Evolutionary conservation across 2,329 filamentous ascomycete species (phyloP), one percentile per base, ranked within the genome.

Genomic region (Diaporthe citriasiana): DNA sequence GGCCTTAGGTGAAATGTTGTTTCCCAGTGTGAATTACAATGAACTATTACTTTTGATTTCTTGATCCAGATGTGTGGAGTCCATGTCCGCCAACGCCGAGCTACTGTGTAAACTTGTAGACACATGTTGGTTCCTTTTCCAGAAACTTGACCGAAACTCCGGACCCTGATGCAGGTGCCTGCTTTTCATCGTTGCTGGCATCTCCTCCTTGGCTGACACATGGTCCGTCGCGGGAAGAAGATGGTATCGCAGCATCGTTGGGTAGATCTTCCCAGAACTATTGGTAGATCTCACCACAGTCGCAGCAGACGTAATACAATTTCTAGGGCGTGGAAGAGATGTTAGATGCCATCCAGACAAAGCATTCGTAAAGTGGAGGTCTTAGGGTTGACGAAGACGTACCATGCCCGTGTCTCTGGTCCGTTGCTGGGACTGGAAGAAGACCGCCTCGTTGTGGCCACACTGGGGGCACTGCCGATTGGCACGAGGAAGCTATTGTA

Each of bases 341-440:
- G 42, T 57, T 30, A 65, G 47, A 55, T 10, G 25, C 42, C 13
- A 30, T 35, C 15, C 9, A 74, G n/a, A 27, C n/a, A 56, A 53
- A 38, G 9, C 9, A 30, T 10, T 30, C 15, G 22, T 13, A 72
- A 35, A 55, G 40, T 10, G 9, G 3, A 7, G 60, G 19, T 35
- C 9, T 12, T 30, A 35, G 45, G 10, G n/a, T 15, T n/a, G 42
- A 4, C 15, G 4, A 65, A 55, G 33, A 73, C 93, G 88, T 85
- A 98, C 97, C 97, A 99, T 99, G 86, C 97, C 97, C 57, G 97
- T 99, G 84, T 98, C 95, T 65, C 95, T 94, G 78, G 93, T 98
- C 84, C 97, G 93, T 87, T 98, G 95, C 83, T 99, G 97, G 76
- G 95, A 98, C 87, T 99, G 97, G 88, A 99, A 99, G 87, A 98